Evolutionary conservation across 169 alveolate species (phyloP), one percentile per base, ranked within the genome.

Genomic region (Eimeria zaria): DNA sequence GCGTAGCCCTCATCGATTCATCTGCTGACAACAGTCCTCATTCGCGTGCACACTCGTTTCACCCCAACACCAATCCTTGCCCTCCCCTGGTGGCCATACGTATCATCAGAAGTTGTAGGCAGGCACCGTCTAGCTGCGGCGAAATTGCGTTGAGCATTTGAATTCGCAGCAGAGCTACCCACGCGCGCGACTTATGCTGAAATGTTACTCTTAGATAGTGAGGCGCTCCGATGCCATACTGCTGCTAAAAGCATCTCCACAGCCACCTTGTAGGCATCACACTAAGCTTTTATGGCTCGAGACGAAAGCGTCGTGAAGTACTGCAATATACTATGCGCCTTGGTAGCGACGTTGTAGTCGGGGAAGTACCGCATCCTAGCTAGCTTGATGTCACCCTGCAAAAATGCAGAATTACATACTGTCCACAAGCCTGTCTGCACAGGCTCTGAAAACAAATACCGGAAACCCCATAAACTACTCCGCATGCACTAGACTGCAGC

Each of bases 331-430:
- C 97, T 97, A 80, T 97, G 97, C 64, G 98, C 97, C 95, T 97
- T 97, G 33, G 96, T 93, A 46, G 97, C 98, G 44, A 97, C 97
- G 84, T 97, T 96, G 95, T 97, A 97, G 69, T 97, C 98, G 33
- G 98, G 98, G 76, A 97, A 97, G 94, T 96, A 97, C 67, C 96
- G 98, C 98, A 97, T 97, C 96, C 97, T 98, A 18, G 97, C 95
- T 60, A 97, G 97, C 97, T 97, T 97, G 80, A 97, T 74, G 55
- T 93, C 95, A 30, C 97, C 97, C 97, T 94, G 96, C 48, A 33
- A 12, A 36, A 44, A 41, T 46, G 22, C 58, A 41, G 24, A 30
- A 30, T 9, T 20, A 4, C 73, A 12, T 3, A 76, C 46, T 22
- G 76, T 73, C 33, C 74, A 48, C 60, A 46, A 53, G 46, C 27